Conservation (phyloP, 768 basidiomycete species). For the Suillus spraguei region DNA sequence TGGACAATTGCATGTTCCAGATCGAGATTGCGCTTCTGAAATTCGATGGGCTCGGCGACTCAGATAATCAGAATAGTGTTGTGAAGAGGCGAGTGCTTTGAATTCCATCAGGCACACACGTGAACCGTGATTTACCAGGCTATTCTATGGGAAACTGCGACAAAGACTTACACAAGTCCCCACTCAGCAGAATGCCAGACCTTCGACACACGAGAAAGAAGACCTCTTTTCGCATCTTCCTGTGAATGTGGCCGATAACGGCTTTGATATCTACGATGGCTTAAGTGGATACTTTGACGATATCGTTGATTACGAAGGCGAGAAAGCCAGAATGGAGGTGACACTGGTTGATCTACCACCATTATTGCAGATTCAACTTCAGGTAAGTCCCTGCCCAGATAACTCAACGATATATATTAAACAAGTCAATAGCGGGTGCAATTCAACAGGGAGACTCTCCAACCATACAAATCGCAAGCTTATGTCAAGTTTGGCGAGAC, state of each 20-base stretch:
- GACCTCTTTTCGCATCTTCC: slow-evolving; percentile 94
- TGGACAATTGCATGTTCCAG: slow-evolving; percentile 99
- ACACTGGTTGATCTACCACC: slow-evolving; percentile 86
- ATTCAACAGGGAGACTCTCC: slow-evolving; percentile 89
- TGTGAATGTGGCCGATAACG: slow-evolving; percentile 88
- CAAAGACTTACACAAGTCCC: slow-evolving; percentile 49
- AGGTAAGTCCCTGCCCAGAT: slow-evolving; percentile 53
- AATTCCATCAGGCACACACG: not conserved
- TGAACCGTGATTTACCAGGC: slow-evolving; percentile 38
- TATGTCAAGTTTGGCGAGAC: slow-evolving; percentile 90
- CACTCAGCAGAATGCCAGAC: slow-evolving; percentile 42
- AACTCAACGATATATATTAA: slow-evolving; percentile 10
- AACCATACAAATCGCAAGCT: slow-evolving; percentile 95
- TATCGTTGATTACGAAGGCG: slow-evolving; percentile 83
- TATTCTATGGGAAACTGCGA: slow-evolving; percentile 89
- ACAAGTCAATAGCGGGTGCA: slow-evolving; percentile 70
- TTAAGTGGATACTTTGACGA: slow-evolving; percentile 91
- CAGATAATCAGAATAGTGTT: slow-evolving; percentile 69
- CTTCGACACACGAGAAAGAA: slow-evolving; percentile 80
- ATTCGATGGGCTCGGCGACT: slow-evolving; percentile 49
- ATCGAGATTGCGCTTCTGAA: slow-evolving; percentile 90
- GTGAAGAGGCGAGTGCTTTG: slow-evolving; percentile 68
- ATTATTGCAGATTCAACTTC: slow-evolving; percentile 91
- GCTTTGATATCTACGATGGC: slow-evolving; percentile 93
- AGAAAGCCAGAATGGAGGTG: slow-evolving; percentile 87